Conservation (phyloP, 2,329 filamentous ascomycete genomes). For the Trichoderma sp. region DNA sequence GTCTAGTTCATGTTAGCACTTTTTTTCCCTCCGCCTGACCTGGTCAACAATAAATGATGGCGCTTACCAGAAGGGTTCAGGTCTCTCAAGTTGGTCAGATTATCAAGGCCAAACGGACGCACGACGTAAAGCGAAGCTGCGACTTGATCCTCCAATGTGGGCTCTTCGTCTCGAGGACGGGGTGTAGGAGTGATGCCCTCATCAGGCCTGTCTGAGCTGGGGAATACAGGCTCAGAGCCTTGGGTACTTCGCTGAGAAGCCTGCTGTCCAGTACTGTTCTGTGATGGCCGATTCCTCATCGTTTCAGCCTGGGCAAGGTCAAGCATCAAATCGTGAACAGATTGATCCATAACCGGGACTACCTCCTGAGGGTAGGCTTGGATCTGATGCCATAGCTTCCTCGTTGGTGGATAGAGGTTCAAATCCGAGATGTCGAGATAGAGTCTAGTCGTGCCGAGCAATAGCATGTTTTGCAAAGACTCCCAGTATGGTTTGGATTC, state of each 20-base stretch:
- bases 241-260: conserved; percentile 45
- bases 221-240: conserved; percentile 73
- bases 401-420: conserved; percentile 86
- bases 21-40: neutral
- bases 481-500: conserved; percentile 80
- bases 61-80: conserved; percentile 75
- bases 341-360: conserved; percentile 93
- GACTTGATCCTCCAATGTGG: conserved; percentile 74
- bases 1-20: conserved; percentile 45
- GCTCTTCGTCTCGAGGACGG: conserved; percentile 43
- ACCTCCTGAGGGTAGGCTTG: conserved; percentile 95
- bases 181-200: conserved; percentile 34
- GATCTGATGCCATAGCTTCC: conserved; percentile 93
- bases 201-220: conserved; percentile 72
- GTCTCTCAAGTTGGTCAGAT: conserved; percentile 85
- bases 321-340: conserved; percentile 87
- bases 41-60: neutral
- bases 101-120: conserved; percentile 82
- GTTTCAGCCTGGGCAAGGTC: conserved; percentile 81
- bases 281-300: conserved; percentile 62
- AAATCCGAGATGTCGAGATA: conserved; percentile 88
- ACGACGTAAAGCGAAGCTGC: conserved; percentile 79
- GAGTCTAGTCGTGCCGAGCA: conserved; percentile 76
- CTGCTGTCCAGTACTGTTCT: conserved; percentile 50
- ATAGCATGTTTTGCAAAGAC: conserved; percentile 85